Base-by-base conservation (phyloP, 2,329 filamentous ascomycete species). In the Alternaria tenuissima region DNA sequence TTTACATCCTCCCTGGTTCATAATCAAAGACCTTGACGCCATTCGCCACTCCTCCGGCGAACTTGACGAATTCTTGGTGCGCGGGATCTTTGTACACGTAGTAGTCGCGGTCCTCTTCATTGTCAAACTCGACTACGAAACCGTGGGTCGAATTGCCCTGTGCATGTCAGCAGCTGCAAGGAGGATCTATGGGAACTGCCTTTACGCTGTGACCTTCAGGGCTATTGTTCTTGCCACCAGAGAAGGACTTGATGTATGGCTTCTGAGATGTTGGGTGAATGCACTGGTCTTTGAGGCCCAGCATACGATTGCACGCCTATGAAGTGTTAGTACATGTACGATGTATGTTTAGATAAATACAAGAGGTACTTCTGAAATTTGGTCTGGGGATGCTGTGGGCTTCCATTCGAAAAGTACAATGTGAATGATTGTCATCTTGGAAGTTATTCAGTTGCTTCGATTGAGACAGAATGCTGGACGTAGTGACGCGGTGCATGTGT, bases 331-430 rank as follows among this genome's bases (percentile, higher is more conserved):
- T 34, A 16, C 20, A 7, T 42, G 12, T 6, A 24, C 26, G 2
- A 28, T 52, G 38, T 28, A 36, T 38, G 55, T 53, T 55, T 41
- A 49, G 42, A 18, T 16, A 11, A n/a, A 24, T 20, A 26, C 22
- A 51, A 51, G 24, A 49, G 36, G 26, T 60, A 90, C 89, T 68
- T 86, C 83, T 66, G 86, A 80, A 7, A 90, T 79, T 32, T 85
- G 80, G 16, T 83, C 82, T 1, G 81, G 66, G 1, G 80, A 79
- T 2, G 81, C 75, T 0, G 80, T 79, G 0, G 85, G 75, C 70
- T 89, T 88, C 81, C 90, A 90, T 62, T 87, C 82, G 69, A 91
- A 89, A 26, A 91, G 80, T 3, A 92, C 89, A 52, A 91, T 84
- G 73, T 92, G 90, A n/a, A 86, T 81, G 66, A 91, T 82, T 0